Evolutionary conservation across 768 basidiomycete species (phyloP), one percentile per base, ranked within the genome.

Genomic region (Suillus ampliporus): DNA sequence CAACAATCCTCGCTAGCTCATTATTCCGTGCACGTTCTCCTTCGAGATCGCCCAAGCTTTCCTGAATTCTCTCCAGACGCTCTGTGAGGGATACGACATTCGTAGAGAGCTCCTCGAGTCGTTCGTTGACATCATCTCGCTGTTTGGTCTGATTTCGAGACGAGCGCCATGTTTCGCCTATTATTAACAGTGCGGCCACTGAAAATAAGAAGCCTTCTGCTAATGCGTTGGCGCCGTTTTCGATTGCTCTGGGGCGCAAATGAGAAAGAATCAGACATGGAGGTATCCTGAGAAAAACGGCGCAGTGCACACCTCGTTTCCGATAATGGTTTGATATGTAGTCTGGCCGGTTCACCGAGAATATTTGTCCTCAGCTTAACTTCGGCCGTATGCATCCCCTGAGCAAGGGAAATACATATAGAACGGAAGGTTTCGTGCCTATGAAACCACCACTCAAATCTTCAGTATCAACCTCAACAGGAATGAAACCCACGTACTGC

Each of bases 151-250:
- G 81, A 62, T 82, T 91, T 21, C 90, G 81, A 0, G 90, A 89
- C 1, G 85, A 83, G 1, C 93, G 89, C 83, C 85, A 95, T 26
- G 88, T 79, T 73, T 95, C 93, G 2, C 88, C 89, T 13, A 94
- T 63, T 61, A 95, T 94, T 6, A 95, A 79, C 0, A 75, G 75
- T 2, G 89, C 88, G 0, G 93, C 92, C 2, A 95, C 93, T 21
- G 79, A 71, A 70, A 95, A 95, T 4, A 95, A 82, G 67, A 95
- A 95, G 0, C 91, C 91, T 75, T 95, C 93, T 0, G 93, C 93
- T 5, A 95, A 80, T 6, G 88, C 81, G 66, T 94, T 95, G 17
- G 93, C 91, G 23, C 93, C 93, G 67, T 90, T 93, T 63, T 94
- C 91, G 62, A 95, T 90, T 0, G 93, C 93, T 62, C 91, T 92